These are phyloP conservation scores for Aureobasidium sp. DNA, from an alignment of 2,329 filamentous ascomycete genomes.

Conservation along the genomic window DNA sequence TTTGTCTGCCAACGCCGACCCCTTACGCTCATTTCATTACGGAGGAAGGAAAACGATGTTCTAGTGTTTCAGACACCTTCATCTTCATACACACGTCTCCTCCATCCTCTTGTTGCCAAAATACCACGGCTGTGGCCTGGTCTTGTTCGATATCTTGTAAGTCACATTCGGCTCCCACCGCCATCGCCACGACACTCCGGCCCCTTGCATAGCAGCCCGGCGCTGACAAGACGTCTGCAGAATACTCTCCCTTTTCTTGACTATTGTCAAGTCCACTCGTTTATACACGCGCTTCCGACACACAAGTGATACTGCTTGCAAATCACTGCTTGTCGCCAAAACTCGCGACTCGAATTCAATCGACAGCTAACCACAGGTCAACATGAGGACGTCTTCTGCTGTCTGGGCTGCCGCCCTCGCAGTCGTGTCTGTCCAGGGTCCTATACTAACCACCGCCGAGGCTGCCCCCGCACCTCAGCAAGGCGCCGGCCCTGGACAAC, in stretches of 20 bases:
- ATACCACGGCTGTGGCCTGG: constrained; percentile 4
- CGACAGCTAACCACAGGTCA: constrained; percentile 6
- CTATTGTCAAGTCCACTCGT: constrained; percentile 44
- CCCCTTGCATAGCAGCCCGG: constrained; percentile 9
- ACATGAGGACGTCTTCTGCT: constrained; percentile 35
- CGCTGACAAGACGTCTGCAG: constrained; percentile 3
- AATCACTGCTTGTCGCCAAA: constrained; percentile 7
- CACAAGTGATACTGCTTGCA: background rate
- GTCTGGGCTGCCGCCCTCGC: constrained; percentile 39
- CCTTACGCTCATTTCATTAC: constrained; percentile 13
- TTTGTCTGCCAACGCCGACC: constrained; percentile 9
- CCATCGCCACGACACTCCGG: background rate
- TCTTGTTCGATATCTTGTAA: constrained; percentile 8
- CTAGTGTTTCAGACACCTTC: constrained; percentile 14
- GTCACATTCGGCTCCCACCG: background rate
- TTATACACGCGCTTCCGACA: constrained; percentile 33
- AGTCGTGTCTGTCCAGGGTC: constrained; percentile 35
- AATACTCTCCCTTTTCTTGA: constrained; percentile 21
- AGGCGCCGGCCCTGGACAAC: constrained; percentile 22
- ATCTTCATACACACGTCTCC: background rate
- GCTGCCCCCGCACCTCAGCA: constrained; percentile 37
- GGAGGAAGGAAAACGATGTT: constrained; percentile 11
- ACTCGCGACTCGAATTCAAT: background rate
- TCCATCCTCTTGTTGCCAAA: constrained; percentile 3
- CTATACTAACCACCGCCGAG: constrained; percentile 38